phyloP scores from a whole-genome alignment of 192 early-diverging fungal genomes.

The Dimargaris xerosporica region DNA sequence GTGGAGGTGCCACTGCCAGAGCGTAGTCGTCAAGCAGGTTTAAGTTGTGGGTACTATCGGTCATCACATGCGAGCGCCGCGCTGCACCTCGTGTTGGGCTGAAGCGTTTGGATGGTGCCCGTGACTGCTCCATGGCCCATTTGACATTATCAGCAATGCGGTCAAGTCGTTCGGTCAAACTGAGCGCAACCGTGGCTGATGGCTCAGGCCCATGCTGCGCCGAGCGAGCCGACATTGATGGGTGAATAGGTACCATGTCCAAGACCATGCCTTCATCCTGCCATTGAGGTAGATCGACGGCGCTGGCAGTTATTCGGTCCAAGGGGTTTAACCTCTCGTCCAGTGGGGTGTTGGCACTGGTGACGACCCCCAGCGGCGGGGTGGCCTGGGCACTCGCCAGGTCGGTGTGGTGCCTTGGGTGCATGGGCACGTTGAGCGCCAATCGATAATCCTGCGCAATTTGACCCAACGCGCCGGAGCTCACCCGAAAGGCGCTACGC shows the following conservation, averaged over 20 bases:
- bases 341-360: neutral
- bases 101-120: neutral
- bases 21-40: neutral
- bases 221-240: neutral
- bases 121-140: slow-evolving; percentile 4
- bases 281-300: neutral
- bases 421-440: slow-evolving; percentile 6
- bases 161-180: slow-evolving; percentile 3
- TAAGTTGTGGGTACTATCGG: neutral
- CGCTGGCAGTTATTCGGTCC: neutral
- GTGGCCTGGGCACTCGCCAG: neutral
- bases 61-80: neutral
- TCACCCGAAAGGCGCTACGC: neutral
- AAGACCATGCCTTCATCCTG: neutral
- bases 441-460: slow-evolving; percentile 7
- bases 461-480: neutral
- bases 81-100: neutral
- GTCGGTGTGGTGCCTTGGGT: neutral
- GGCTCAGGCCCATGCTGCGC: neutral
- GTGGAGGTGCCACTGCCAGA: neutral
- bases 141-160: slow-evolving; percentile 7
- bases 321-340: neutral
- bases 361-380: neutral
- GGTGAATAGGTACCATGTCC: neutral
- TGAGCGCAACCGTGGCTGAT: slow-evolving; percentile 9